Evolutionary conservation across 805 yeast species (phyloP).

Genomic region (Lipomyces chichibuensis): DNA sequence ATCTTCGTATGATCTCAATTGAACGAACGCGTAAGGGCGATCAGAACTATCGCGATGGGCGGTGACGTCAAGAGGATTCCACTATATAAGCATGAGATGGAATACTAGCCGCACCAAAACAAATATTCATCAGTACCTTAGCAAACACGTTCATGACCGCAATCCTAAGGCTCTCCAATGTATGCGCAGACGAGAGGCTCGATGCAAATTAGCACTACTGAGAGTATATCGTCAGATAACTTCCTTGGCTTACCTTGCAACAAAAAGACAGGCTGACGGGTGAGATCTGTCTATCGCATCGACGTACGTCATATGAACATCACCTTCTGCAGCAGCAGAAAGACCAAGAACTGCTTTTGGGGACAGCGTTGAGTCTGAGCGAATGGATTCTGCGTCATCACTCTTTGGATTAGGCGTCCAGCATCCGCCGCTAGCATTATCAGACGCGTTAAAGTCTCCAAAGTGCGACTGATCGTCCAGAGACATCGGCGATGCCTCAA

Average conservation of each 20-base stretch:
- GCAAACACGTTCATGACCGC: conserved; percentile 26
- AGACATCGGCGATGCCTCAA: neutral
- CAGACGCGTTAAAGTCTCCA: neutral
- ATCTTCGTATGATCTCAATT: conserved; percentile 29
- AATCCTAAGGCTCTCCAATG: conserved; percentile 24
- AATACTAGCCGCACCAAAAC: too few relatives aligned
- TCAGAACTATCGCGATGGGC: conserved; percentile 34
- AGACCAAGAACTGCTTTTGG: neutral
- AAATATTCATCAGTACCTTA: conserved; percentile 15
- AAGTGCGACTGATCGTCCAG: neutral
- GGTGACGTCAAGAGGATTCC: conserved; percentile 35
- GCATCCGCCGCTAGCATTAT: neutral
- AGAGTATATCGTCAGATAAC: neutral
- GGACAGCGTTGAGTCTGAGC: neutral
- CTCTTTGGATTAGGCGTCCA: conserved; percentile 1
- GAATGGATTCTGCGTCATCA: conserved; percentile 5
- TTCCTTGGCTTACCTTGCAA: conserved; percentile 22
- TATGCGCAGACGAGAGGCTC: conserved; percentile 30
- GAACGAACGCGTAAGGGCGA: conserved; percentile 35
- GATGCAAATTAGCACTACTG: neutral
- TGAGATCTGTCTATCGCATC: conserved; percentile 23
- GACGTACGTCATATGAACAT: conserved; percentile 4
- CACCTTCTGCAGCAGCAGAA: neutral
- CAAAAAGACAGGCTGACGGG: conserved; percentile 35
- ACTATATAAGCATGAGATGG: conserved; percentile 9